A percentile compares a stretch with the other conserved stretches of the same genome.
These are phyloP conservation scores for Calonectria pseudoturangicola DNA, from an alignment of 2,329 filamentous ascomycete genomes.

Conservation along the genomic window DNA sequence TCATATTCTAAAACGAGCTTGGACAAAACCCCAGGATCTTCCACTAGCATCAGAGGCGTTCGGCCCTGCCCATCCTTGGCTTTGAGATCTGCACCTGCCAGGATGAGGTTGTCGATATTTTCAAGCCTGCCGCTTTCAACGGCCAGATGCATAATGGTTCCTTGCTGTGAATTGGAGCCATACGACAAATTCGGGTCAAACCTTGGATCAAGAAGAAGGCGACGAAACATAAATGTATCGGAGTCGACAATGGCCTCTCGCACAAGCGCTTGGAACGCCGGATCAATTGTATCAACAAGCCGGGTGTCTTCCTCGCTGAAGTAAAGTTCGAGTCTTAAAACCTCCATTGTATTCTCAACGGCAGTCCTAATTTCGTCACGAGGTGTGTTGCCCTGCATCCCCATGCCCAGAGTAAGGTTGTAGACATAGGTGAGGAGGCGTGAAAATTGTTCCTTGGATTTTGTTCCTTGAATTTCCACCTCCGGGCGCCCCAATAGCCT, in stretches of 20 bases:
- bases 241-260: constrained; percentile 54
- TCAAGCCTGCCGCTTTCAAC: constrained; percentile 51
- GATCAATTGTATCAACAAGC: constrained; percentile 39
- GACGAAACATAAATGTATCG: constrained; percentile 50
- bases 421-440: constrained; percentile 51
- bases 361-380: constrained; percentile 42
- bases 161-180: constrained; percentile 36
- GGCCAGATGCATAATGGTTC: constrained; percentile 59
- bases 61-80: constrained; percentile 54
- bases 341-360: constrained; percentile 43
- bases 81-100: constrained; percentile 54
- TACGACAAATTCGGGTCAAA: constrained; percentile 56
- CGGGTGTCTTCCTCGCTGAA: constrained; percentile 27
- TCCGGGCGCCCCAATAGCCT: constrained; percentile 42
- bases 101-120: constrained; percentile 55
- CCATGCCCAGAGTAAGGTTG: constrained; percentile 47
- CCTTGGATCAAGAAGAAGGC: constrained; percentile 55
- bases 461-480: constrained; percentile 37
- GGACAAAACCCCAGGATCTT: constrained; percentile 52
- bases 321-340: constrained; percentile 42
- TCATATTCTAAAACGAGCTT: constrained; percentile 53
- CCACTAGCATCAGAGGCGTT: constrained; percentile 61
- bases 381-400: neutral
- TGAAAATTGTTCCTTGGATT: constrained; percentile 43
- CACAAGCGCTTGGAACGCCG: constrained; percentile 48